Base-by-base conservation (phyloP, 116 monocot species). In the Dioscorea cayenensis region DNA sequence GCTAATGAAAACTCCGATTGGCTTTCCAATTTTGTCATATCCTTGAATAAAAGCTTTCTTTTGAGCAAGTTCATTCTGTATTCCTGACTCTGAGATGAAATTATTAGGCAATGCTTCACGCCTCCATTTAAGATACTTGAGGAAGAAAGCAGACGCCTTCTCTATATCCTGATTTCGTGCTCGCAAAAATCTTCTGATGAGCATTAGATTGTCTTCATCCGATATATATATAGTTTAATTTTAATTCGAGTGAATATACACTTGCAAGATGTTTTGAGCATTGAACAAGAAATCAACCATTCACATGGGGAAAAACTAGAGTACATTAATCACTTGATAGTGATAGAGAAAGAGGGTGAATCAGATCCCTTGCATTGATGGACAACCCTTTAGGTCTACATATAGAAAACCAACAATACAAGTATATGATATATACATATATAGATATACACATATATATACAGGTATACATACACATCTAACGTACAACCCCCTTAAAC, bases 131-230 rank as follows among this genome's bases (percentile, higher is more conserved):
- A 80, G 78, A 76, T 87, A 80, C 64, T 89, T 95, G 28, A 89
- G 69, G 55, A 92, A 79, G 63, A 89, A 71, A 22, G 55, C 8
- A 1, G 82, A 80, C 0, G 85, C 87, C 75, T 89, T 89, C 2
- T 82, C 60, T 7, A 89, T 69, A 66, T 92, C 80, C 9, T 55
- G 73, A 60, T 87, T 85, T 14, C 95, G 89, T 0, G 87, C 89
- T 19, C 84, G 75, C 27, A 95, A 51, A 49, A 95, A 95, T 73
- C 95, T 87, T 49, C 92, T 76, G 7, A 95, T n/a, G n/a, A n/a
- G 76, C 52, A 58, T 82, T 18, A 71, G 59, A 76, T 89, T 70
- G 58, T 92, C 92, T 3, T 71, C 81, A 27, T 81, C 86, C 92
- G 88, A 14, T 55, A 55, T 14, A 55, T 55, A 17, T 55, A 6